Base-by-base conservation (phyloP, 2,329 filamentous ascomycete genomes). In the Xylariaceae sp. region DNA sequence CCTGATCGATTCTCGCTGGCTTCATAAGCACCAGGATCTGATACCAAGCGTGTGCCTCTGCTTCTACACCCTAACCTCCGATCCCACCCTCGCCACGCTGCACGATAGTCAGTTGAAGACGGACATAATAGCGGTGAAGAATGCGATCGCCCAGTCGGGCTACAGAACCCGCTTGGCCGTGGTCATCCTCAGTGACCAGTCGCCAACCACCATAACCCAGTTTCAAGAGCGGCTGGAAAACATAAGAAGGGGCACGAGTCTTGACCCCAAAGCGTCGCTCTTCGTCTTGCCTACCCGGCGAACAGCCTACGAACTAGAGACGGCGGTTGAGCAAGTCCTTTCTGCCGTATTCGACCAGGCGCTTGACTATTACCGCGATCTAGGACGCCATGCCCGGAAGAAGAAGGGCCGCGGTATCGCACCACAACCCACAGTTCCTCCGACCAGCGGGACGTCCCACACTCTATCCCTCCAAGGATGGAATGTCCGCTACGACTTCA, bases 401-500 rank as follows among this genome's bases (percentile, higher is more conserved):
- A 97, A 97, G 69, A 83, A 86, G 50, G 83, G 85, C 32, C 77
- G 88, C 42, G 84, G 86, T 6, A 72, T 79, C 13, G 80, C 85
- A 11, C 88, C 88, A 9, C 81, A 84, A 33, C 88, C 89, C 3
- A 90, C 88, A 5, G 74, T 87, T 21, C 86, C 88, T 4, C 87
- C 88, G 1, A 90, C 86, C 0, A 81, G 75, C 14, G 87, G 86
- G 18, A 94, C 87, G 2, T 94, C 88, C 1, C 85, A 92, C 54
- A 87, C 85, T 0, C 65, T 96, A n/a, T 85, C 88, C 1, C 69
- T 83, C 8, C 81, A 88, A 29, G 89, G 87, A 3, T 98, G 90
- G 92, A 88, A 88, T 55, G 83, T 94, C 37, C 82, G 90, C 12
- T 96, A 96, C 62, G 90, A 98, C 56, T 88, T 94, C 67, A 98